Evolutionary conservation across 139 green algal species (phyloP).

Genomic region (Asterochloris erici): DNA sequence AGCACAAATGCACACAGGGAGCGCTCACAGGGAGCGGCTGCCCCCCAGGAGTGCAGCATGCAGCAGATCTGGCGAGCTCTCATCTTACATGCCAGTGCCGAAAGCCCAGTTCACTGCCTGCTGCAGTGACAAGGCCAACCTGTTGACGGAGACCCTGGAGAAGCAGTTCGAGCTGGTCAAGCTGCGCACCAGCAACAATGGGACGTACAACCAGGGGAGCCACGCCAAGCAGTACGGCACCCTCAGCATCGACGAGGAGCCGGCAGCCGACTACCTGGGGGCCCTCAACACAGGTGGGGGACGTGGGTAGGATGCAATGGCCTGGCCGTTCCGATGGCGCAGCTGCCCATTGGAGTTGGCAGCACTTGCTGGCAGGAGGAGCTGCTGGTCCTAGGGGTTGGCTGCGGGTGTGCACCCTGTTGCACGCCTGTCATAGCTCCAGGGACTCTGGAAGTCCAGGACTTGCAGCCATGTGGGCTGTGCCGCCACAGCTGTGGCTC

Average conservation of each 20-base stretch:
- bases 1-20: not conserved
- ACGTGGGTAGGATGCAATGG: no score
- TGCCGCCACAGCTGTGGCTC: no score
- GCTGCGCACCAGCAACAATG: slow-evolving; percentile 75
- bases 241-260: slow-evolving; percentile 63
- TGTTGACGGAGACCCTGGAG: slow-evolving; percentile 75
- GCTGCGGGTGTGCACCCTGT: no score
- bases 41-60: no score
- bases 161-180: slow-evolving; percentile 79
- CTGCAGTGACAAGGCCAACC: slow-evolving; percentile 59
- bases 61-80: no score
- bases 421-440: no score
- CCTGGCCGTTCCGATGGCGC: no score
- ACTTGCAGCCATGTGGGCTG: slow-evolving; percentile 24
- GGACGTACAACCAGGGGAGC: slow-evolving; percentile 67
- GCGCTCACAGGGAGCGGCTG: not conserved
- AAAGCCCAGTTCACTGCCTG: not conserved
- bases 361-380: no score
- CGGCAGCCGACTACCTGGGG: slow-evolving; percentile 67
- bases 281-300: slow-evolving; percentile 25
- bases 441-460: not conserved
- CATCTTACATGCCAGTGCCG: no score
- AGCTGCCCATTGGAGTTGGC: no score
- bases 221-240: slow-evolving; percentile 84
- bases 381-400: no score